Evolutionary conservation across 2,329 filamentous ascomycete species (phyloP), one percentile per base, ranked within the genome.

Genomic region (Colletotrichum sp.): DNA sequence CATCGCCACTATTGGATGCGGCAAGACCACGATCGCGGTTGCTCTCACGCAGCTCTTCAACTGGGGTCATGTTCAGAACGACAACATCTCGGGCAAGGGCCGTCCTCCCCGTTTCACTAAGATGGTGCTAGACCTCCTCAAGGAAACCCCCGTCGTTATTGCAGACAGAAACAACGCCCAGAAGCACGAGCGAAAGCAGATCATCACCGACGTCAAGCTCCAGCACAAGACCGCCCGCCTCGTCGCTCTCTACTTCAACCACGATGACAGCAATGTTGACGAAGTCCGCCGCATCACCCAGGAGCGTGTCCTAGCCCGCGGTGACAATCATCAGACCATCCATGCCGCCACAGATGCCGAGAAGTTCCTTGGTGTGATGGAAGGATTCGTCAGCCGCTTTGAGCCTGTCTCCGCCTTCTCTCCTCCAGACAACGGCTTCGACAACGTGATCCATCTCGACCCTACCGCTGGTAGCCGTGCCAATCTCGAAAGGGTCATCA

Each of bases 311-410:
- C 87, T 98, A 24, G 90, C 92, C 7, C 94, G 97, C 26, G 97
- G 97, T 16, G 96, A 99, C 84, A 99, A 99, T 81, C 97, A 99
- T 84, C 97, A 99, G 86, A 99, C 97, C 1, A 99, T 99, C 76
- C 96, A 97, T 81, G 96, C 96, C 13, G 94, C 92, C 62, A 94
- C 95, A 72, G 91, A 94, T 60, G 85, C 89, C 63, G 86, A 89
- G 21, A 96, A 98, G 83, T 95, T 97, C 71, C 88, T 97, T 63
- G 91, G 92, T 7, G 98, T 99, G 80, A 99, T 99, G 97, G 95
- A 98, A 80, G 95, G 95, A 5, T 99, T 99, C 85, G 89, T 99
- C 79, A 85, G 91, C 15, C 92, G 97, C 44, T 99, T 98, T 82
- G 94, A 99, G 86, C 91, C 93, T 24, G 89, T 96, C 75, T 91